Percentiles rank a stretch among this genome's conserved stretches.
Evolutionary conservation across 805 yeast species (phyloP).

Genomic region (Myxozyma neglecta): DNA sequence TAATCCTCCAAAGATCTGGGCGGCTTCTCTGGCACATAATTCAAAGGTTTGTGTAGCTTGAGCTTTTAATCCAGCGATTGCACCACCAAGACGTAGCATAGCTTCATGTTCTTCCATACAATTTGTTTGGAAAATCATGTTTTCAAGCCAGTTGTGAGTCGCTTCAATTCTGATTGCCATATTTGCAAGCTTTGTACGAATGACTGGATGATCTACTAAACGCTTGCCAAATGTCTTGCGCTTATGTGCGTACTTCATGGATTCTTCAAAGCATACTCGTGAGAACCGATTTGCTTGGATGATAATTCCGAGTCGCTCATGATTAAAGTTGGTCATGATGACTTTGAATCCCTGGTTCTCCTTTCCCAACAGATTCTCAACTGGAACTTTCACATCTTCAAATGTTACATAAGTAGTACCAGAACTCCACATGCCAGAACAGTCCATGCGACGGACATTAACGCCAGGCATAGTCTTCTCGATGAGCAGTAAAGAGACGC

Average conservation of each 20-base stretch:
- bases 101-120: slow-evolving; percentile 41
- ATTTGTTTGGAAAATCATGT: slow-evolving; percentile 40
- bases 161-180: slow-evolving; percentile 47
- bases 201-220: slow-evolving; percentile 45
- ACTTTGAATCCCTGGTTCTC: slow-evolving; percentile 47
- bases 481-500: slow-evolving; percentile 43
- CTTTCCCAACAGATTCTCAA: slow-evolving; percentile 43
- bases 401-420: slow-evolving; percentile 46
- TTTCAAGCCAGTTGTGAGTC: slow-evolving; percentile 44
- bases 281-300: slow-evolving; percentile 45
- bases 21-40: slow-evolving; percentile 47
- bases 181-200: slow-evolving; percentile 45
- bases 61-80: slow-evolving; percentile 47
- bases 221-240: slow-evolving; percentile 47
- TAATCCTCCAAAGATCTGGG: slow-evolving; percentile 48
- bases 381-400: slow-evolving; percentile 48
- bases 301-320: slow-evolving; percentile 46
- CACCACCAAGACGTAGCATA: slow-evolving; percentile 44
- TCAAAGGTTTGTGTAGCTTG: slow-evolving; percentile 45
- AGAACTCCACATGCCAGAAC: slow-evolving; percentile 46
- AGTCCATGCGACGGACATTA: slow-evolving; percentile 42
- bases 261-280: slow-evolving; percentile 44
- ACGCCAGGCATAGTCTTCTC: slow-evolving; percentile 44
- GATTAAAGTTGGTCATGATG: slow-evolving; percentile 48
- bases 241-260: slow-evolving; percentile 44